phyloP scores from a whole-genome alignment of 208 protist genomes.

The Trypanosoma avium region DNA sequence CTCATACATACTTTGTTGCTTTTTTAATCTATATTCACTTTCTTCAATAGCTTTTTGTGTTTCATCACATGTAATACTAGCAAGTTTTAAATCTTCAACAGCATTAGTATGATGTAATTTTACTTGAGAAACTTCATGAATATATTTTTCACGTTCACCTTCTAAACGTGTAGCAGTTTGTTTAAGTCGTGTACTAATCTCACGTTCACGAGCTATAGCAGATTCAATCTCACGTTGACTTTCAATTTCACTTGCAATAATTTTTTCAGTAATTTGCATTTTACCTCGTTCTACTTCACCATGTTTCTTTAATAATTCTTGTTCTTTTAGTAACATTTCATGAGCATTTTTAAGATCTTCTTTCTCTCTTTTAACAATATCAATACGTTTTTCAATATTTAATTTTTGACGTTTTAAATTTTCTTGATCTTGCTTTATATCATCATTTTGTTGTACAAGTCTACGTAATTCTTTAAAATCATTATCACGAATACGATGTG shows the following conservation, averaged over 20 bases:
- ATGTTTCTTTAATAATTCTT: constrained; percentile 63
- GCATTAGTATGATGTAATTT: constrained; percentile 78
- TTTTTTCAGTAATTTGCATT: constrained; percentile 58
- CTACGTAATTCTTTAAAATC: constrained; percentile 76
- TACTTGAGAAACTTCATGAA: constrained; percentile 85
- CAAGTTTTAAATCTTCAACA: constrained; percentile 93
- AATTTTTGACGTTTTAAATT: constrained; percentile 77
- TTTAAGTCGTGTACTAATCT: constrained; percentile 54
- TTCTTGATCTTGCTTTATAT: constrained; percentile 76
- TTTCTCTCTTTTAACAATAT: constrained; percentile 53
- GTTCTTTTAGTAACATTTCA: constrained; percentile 62
- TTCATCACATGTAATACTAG: constrained; percentile 87
- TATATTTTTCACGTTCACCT: constrained; percentile 91
- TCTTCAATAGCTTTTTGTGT: constrained; percentile 95
- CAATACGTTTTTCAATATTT: constrained; percentile 62
- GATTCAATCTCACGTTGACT: constrained; percentile 81
- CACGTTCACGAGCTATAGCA: constrained; percentile 83
- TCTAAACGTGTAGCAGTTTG: constrained; percentile 81
- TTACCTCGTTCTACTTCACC: constrained; percentile 61
- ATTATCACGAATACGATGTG: constrained; percentile 66
- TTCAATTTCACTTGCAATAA: constrained; percentile 86
- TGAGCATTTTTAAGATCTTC: constrained; percentile 63
- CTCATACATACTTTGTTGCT: constrained; percentile 91
- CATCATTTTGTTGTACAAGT: constrained; percentile 85
- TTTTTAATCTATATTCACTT: constrained; percentile 75